Conservation (phyloP, 208 protist genomes). For the Acanthamoeba healyi region DNA sequence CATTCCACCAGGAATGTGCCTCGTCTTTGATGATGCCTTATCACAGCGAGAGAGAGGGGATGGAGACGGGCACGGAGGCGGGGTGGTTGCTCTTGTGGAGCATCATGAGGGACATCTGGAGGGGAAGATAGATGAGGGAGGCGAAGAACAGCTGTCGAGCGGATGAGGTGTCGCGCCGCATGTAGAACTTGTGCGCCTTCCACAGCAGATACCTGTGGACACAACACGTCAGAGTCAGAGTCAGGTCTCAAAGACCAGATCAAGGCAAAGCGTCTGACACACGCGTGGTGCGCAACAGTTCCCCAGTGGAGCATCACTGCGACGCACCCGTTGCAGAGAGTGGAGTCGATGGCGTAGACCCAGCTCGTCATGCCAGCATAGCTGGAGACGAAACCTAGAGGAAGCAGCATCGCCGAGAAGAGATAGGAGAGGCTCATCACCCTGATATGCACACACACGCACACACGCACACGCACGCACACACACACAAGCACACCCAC, state of each 20-base stretch:
- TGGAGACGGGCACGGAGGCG: neutral
- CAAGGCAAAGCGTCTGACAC: neutral
- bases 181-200: conserved; percentile 30
- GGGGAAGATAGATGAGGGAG: conserved; percentile 59
- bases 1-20: neutral
- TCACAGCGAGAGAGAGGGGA: neutral
- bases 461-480: too few relatives aligned
- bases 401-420: conserved; percentile 31
- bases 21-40: neutral
- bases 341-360: neutral
- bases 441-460: too few relatives aligned
- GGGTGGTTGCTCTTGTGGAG: conserved; percentile 34
- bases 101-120: conserved; percentile 63
- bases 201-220: neutral
- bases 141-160: conserved; percentile 58
- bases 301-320: too few relatives aligned
- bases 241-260: neutral
- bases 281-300: too few relatives aligned
- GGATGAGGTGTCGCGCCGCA: neutral
- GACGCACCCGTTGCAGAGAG: neutral
- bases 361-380: conserved; percentile 47
- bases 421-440: conserved; percentile 38
- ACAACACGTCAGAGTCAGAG: neutral
- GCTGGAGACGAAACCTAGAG: conserved; percentile 4
- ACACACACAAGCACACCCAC: too few relatives aligned